Evolutionary conservation across 1,139 yeast species (phyloP), one percentile per base, ranked within the genome.

Genomic region (Suhomyces choctaworum): DNA sequence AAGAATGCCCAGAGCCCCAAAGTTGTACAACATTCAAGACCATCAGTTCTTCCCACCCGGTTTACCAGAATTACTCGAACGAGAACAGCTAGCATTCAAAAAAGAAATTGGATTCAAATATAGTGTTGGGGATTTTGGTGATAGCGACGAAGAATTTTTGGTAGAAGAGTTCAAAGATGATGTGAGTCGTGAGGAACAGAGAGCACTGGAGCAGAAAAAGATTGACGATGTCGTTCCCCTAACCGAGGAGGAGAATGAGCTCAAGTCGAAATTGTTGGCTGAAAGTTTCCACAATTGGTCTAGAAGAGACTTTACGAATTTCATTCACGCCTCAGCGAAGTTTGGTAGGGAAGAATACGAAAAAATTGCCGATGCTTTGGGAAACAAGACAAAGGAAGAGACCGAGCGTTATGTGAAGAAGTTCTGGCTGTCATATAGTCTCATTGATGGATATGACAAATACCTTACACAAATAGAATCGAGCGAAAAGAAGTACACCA

Each of bases 231-330:
- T 86, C 0, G 74, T 66, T 30, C 90, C 92, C 2, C 70, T 89
- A 38, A 81, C 92, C 0, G 88, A 78, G 34, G 95, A 82, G 41
- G 97, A 92, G 51, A 70, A 70, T 29, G 69, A 64, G 28, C 68
- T 73, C 44, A 90, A 89, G 56, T 79, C 80, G 35, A 58, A 72
- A 42, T 66, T 83, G 22, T 62, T 86, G 8, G 68, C 64, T 3
- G 71, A 80, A 45, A 89, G 95, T 3, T 92, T 88, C 60, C 73
- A 76, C 27, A 71, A 70, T 40, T 92, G 97, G 96, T 74, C 88
- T 6, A 77, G 90, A 56, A 76, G 97, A 41, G 98, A 92, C 54
- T 88, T 92, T 55, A 78, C 92, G 30, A 82, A 84, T 43, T 90
- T 87, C 48, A 73, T 92, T 28, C 95, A 85, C 50, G 81, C 84